Base-by-base conservation (phyloP, 2,329 filamentous ascomycete species). In the Nigrospora sphaerica region DNA sequence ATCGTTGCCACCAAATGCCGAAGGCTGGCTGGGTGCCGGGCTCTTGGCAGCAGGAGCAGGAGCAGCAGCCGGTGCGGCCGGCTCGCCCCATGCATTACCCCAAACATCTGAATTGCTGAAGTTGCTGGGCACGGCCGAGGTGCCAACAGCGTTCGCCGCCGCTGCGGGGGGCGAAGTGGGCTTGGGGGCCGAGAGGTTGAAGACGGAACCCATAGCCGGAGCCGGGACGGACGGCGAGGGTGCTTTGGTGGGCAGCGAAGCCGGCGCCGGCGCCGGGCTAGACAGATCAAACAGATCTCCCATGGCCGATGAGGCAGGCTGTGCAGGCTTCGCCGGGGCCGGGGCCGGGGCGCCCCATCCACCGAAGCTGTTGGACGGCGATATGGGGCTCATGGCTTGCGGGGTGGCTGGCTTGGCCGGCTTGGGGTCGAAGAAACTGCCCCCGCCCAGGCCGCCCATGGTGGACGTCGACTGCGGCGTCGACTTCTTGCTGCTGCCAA, bases 1-100 rank as follows among this genome's bases (percentile, higher is more conserved):
- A 54, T 85, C 83, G 46, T 76, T 78, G 10, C 74, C 63, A 5
- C 78, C 72, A 31, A 79, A 64, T 32, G 54, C 51, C 51, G 51
- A 57, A 43, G 65, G 57, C 55, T 67, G 71, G 41, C 58, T 50
- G 42, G 57, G 49, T 42, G 75, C 70, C 7, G 81, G 80, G 50
- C 75, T 82, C 82, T 86, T 91, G 1, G 83, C 80, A 55, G 67
- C 57, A 2, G 74, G 63, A 12, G 68, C 58, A 34, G 64, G 63
- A 12, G 68, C 58, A 34, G 64, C 49, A 12, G 70, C 69, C 4
- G 72, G 64, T 1, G 77, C 71, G 11, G 78, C 74, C 9, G 83
- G 72, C 11, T 83, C 81, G 49, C 76, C 78, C 93, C 93, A 98
- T 3, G 88, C 91, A 64, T 92, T 88, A 48, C 89, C 90, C 89